These are phyloP conservation scores for Cladosporium halotolerans DNA, from an alignment of 2,329 filamentous ascomycete species.

Conservation along the genomic window DNA sequence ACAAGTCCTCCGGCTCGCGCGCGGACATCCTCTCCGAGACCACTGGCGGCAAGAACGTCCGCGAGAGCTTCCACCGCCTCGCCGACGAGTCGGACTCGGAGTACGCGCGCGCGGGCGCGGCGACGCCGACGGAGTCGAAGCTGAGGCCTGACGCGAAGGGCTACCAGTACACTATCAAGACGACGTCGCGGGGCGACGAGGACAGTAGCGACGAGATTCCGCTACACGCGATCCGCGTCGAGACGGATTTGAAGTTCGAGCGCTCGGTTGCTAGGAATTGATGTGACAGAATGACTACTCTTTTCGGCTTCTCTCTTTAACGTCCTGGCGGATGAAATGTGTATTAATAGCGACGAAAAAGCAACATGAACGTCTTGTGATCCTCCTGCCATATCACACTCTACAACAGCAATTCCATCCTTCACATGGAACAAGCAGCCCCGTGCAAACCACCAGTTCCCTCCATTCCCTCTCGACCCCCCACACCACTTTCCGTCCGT, in stretches of 20 bases:
- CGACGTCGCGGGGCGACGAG: not conserved
- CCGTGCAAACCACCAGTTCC: too few species aligned
- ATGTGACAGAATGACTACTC: too few species aligned
- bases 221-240: not conserved
- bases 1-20: not conserved
- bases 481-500: too few species aligned
- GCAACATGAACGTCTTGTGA: too few species aligned
- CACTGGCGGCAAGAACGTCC: not conserved
- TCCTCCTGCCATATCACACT: too few species aligned
- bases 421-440: too few species aligned
- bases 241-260: not conserved
- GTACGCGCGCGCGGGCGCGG: not conserved
- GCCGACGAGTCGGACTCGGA: not conserved
- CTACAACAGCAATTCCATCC: too few species aligned
- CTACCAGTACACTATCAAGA: slow-evolving; percentile 4
- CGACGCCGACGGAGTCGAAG: not conserved
- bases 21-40: not conserved
- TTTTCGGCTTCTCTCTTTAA: too few species aligned
- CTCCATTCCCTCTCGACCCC: too few species aligned
- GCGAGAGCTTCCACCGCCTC: slow-evolving; percentile 1
- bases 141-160: not conserved
- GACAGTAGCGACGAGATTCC: slow-evolving; percentile 8
- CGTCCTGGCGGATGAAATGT: too few species aligned
- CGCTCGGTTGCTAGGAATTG: not conserved
- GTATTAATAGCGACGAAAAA: too few species aligned